Base-by-base conservation (phyloP, 2,329 filamentous ascomycete species). In the Xylaria arbuscula region DNA sequence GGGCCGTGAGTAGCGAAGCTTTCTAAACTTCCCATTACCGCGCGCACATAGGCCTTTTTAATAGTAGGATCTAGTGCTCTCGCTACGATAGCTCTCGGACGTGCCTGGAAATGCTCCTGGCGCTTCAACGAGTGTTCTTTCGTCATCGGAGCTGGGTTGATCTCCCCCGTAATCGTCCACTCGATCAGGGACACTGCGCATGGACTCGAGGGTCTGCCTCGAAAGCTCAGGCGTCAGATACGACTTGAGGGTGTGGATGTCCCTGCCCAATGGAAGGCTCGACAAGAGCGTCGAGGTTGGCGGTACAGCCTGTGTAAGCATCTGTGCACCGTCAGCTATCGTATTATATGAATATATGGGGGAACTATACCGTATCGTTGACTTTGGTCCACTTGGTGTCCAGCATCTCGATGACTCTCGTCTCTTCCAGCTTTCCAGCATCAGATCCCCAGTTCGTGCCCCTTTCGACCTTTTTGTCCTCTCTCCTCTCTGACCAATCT, bases 351-450 rank as follows among this genome's bases (percentile, higher is more conserved):
- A n/a, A 9, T 11, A 34, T 28, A 28, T 2, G 22, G 36, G 36
- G 28, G 36, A 51, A 13, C 38, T 54, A 3, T 73, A 97, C 93
- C 19, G 93, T 97, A 79, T 98, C 93, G 77, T 99, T 99, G 80
- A 94, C 89, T 81, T 94, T 96, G 70, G 88, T 89, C 95, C 96
- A 98, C 78, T 97, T 98, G 45, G 85, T 86, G 74, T 97, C 88
- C 40, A 99, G 82, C 89, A 96, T 93, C 74, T 96, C 92, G 60
- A 98, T 85, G 2, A 98, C 91, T 64, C 94, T 86, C 1, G 86
- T 89, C 81, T 99, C 96, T 78, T 98, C 96, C 19, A 93, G 81
- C 74, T 88, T 90, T 1, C 96, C 95, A 0, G 91, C 95, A 80
- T 98, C 94, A 54, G 90, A 84, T 0, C 94, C 94, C 93, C 93